Base-by-base conservation (phyloP, 352 stramenopile species). In the Phytopythium boreale region DNA sequence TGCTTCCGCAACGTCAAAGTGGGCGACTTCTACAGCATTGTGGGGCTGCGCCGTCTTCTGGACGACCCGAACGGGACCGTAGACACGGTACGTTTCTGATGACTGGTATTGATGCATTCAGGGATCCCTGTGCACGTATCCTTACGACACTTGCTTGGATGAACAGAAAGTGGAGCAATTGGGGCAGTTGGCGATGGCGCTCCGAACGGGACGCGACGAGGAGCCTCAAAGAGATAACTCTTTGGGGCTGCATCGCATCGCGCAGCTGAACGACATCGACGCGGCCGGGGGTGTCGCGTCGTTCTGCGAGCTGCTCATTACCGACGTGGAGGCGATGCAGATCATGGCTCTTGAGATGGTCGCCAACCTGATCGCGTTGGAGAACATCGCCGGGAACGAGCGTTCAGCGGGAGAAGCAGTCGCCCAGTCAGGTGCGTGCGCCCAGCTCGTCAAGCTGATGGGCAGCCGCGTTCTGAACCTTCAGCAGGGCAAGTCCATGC, bases 191-290 rank as follows among this genome's bases (percentile, higher is more conserved):
- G 66, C 87, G 8, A 66, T 71, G 26, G 80, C 78, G 24, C 67
- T 95, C 49, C 83, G 76, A 26, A 63, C 70, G 49, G 84, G 79
- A 0, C 81, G 85, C 4, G 74, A 56, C 26, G 49, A 90, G 26
- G 85, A 94, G 64, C 89, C 77, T 0, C 64, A 81, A 15, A 63
- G 56, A 27, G 83, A 84, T 14, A 87, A n/a, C n/a, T n/a, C n/a
- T n/a, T n/a, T 96, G 79, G 87, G 87, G 0, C 52, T 84, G 1
- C 84, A 94, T 53, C 84, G 80, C 57, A 74, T 96, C 22, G 77
- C 84, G 20, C 85, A 96, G 67, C 71, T 96, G 3, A 96, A 96
- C 63, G 87, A 96, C 64, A 75, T 96, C 20, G 85, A 93, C 57
- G 79, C 82, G 8, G 85, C 83, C n/a, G 87, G 87, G 39, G 87